Evolutionary conservation across 169 alveolate species (phyloP), one percentile per base, ranked within the genome.

Genomic region (Amoebophrya sp.): DNA sequence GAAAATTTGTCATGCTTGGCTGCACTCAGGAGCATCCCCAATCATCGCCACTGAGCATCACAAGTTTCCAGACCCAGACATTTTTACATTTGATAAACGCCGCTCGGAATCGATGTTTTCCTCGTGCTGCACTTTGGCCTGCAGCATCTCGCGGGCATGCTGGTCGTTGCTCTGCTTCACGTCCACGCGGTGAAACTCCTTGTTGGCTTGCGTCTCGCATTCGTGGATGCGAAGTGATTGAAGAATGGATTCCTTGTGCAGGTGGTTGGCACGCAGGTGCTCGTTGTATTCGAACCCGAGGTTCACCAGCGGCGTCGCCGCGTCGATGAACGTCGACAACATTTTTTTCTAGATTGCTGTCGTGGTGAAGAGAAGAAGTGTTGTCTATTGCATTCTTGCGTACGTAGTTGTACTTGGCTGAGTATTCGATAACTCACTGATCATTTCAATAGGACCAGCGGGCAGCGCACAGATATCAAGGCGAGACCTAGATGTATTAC

Each of bases 51-150:
- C n/a, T n/a, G n/a, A n/a, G n/a, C n/a, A n/a, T n/a, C n/a, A n/a
- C n/a, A n/a, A n/a, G n/a, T n/a, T n/a, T n/a, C n/a, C n/a, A n/a
- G n/a, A n/a, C n/a, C n/a, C n/a, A n/a, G n/a, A n/a, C n/a, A n/a
- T n/a, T n/a, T n/a, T n/a, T n/a, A n/a, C n/a, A n/a, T n/a, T n/a
- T n/a, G n/a, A n/a, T n/a, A n/a, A n/a, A n/a, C 83, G 83, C 83
- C 83, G 83, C 39, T 66, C 83, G 32, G 83, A 66, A 66, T 66
- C 83, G 83, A 66, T 66, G 83, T 66, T 66, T 25, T 66, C 83
- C 32, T 66, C 83, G 35, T 66, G 83, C 83, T 66, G 83, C 83
- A 66, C 83, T 25, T 66, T 66, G 38, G 83, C 83, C 18, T 66
- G 83, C 35, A 66, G 83, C 83, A 66, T 2, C 35, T 66, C 83